Evolutionary conservation across 495 filamentous ascomycete genomes (phyloP), one percentile per base, ranked within the genome.

Genomic region (Articulospora tetracladia): DNA sequence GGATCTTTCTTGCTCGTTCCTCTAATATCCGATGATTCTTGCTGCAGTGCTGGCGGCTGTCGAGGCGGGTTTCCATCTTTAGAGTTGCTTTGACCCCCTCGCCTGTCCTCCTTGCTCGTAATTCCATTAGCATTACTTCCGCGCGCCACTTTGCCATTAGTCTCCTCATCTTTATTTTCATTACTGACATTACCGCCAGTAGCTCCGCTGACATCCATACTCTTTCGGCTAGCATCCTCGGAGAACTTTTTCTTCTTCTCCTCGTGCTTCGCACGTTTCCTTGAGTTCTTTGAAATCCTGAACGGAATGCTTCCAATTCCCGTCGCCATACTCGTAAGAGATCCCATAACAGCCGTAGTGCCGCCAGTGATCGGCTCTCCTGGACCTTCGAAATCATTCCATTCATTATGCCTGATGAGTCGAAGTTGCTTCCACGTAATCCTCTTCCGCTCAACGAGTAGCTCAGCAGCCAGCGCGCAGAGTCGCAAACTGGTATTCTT

Each of bases 341-440:
- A 79, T 6, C 76, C 72, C 24, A 82, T 68, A 2, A 90, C 57
- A 3, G 85, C 86, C 0, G 79, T 78, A 8, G 82, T 79, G 1
- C 75, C 72, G 4, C 89, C 88, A 1, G 87, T 88, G 28, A 92
- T 63, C 1, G 88, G 89, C 66, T 91, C 88, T 0, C 87, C 88
- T 0, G 88, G 87, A 0, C 88, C 88, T 56, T 88, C 86, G 60
- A 90, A 91, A 65, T 91, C 88, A 59, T 90, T 90, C 87, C 87
- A 92, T 61, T 90, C 86, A 32, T 79, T 79, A 59, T 90, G 86
- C 28, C 89, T 74, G 2, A 87, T 63, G 20, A 90, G 72, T 44
- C 82, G 77, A n/a, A 95, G 70, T 55, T 86, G 81, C 49, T 81
- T 81, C 80, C 82, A 86, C 22, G 79, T 76, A 41, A 92, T 67